Evolutionary conservation across 176 grass and related monocot species (phyloP).

Genomic region (Rhynchospora breviuscula): DNA sequence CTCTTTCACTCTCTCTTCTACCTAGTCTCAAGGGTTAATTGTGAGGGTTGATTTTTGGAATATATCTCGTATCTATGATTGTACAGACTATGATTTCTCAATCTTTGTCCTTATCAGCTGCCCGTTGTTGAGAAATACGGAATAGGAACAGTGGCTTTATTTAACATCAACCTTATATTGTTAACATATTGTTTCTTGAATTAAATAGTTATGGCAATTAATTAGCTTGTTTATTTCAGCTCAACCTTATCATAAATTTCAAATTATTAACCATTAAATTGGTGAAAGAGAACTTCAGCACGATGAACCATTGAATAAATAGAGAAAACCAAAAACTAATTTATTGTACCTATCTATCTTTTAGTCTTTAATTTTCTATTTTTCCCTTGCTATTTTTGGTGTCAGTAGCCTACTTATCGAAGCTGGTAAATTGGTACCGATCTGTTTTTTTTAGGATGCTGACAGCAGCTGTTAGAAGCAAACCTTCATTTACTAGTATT

Average conservation of each 20-base stretch:
- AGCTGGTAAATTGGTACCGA: not conserved
- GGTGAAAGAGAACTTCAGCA: not conserved
- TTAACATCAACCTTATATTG: not conserved
- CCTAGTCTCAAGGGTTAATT: too few species aligned
- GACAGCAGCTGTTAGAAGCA: too few species aligned
- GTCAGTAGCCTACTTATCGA: not conserved
- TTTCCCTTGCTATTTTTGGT: conserved; percentile 2
- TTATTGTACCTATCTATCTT: not conserved
- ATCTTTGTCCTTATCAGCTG: not conserved
- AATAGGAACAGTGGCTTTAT: not conserved
- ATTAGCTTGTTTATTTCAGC: not conserved
- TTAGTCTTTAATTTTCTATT: not conserved
- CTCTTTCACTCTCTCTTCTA: too few species aligned
- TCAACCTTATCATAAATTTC: not conserved
- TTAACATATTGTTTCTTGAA: not conserved
- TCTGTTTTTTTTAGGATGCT: not conserved
- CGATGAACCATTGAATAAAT: not conserved
- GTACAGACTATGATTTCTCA: not conserved
- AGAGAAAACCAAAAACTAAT: not conserved
- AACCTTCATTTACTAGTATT: too few species aligned
- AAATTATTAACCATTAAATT: not conserved
- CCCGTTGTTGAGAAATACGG: not conserved
- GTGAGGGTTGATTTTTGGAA: too few species aligned
- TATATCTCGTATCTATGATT: not conserved
- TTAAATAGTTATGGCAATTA: not conserved